Conservation (phyloP, 2,329 filamentous ascomycete species). For the Aspergillus sp. region DNA sequence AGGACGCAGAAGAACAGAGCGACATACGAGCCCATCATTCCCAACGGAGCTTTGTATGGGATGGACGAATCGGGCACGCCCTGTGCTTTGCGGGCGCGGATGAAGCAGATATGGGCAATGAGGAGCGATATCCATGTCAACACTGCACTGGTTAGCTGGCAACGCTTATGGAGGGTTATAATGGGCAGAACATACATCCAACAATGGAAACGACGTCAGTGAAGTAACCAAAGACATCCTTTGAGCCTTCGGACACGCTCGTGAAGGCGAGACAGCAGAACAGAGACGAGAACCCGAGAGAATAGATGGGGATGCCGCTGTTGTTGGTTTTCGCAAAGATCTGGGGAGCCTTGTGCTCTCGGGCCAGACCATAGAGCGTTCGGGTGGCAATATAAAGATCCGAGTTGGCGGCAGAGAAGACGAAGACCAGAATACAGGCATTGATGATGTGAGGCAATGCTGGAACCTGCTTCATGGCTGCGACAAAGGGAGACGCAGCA, state of each 20-base stretch:
- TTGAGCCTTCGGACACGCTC: conserved; percentile 56
- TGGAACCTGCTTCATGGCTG: neutral
- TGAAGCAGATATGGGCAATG: conserved; percentile 66
- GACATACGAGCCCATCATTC: conserved; percentile 64
- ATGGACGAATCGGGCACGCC: conserved; percentile 55
- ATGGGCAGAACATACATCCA: neutral
- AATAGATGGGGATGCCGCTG: conserved; percentile 66
- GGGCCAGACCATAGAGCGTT: conserved; percentile 69
- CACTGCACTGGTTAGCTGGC: conserved; percentile 34
- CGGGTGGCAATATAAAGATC: conserved; percentile 73
- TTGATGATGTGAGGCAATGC: conserved; percentile 4
- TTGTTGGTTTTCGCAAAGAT: conserved; percentile 67
- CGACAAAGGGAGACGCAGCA: conserved; percentile 65
- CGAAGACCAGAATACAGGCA: neutral
- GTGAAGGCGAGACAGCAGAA: conserved; percentile 68
- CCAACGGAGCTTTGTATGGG: conserved; percentile 72
- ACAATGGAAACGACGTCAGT: neutral
- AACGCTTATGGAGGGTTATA: neutral
- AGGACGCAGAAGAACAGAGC: conserved; percentile 70
- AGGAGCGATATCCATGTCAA: conserved; percentile 70
- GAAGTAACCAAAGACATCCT: conserved; percentile 58
- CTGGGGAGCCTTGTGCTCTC: conserved; percentile 66
- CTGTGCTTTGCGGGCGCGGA: conserved; percentile 62
- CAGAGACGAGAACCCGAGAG: conserved; percentile 58
- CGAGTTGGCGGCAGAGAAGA: neutral